Base-by-base conservation (phyloP, 805 yeast genomes). In the Myxozyma mucilagina region DNA sequence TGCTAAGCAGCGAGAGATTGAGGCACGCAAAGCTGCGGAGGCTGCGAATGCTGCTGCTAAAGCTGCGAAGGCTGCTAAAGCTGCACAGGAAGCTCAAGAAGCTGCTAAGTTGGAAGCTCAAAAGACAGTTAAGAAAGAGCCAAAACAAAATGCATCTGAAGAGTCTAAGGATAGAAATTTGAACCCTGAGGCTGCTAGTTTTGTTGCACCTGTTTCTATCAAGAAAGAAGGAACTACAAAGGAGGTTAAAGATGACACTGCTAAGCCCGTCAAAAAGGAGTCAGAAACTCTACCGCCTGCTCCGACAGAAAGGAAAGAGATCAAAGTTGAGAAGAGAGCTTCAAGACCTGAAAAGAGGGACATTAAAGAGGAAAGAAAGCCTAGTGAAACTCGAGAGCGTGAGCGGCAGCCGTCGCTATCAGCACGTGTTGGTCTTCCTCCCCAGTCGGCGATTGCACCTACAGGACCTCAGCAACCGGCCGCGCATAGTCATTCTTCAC, bases 381-480 rank as follows among this genome's bases (percentile, higher is more conserved):
- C 20, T 34, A 16, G 29, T n/a, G 36, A 45, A 24, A 24, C 29
- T 16, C 49, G 49, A 13, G 14, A 13, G 36, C 34, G 14, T 6
- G 42, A 24, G 9, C 53, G 24, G n/a, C 44, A 20, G 4, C 29
- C 50, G 18, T 16, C 48, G 10, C 31, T 36, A 16, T 13, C 60
- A 7, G 29, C 54, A 48, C 60, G 60, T 6, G 38, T 38, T n/a
- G 48, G 54, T 3, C 31, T 56, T 20, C 60, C 60, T 11, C 54
- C 53, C 31, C 60, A 56, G 34, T 42, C 51, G 4, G 49, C 48
- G 9, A 32, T 50, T n/a, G 60, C 44, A 16, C 55, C 60, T n/a
- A 20, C 45, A 13, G 20, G 45, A 41, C 20, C 45, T 41, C 20
- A 41, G 3, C 45, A 41, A 41, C 45, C 29, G 29, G 29, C 4